A percentile compares a stretch with the other conserved stretches of the same genome.
phyloP scores from a whole-genome alignment of 2,329 filamentous ascomycete species.

The Fusarium pininemorale region DNA sequence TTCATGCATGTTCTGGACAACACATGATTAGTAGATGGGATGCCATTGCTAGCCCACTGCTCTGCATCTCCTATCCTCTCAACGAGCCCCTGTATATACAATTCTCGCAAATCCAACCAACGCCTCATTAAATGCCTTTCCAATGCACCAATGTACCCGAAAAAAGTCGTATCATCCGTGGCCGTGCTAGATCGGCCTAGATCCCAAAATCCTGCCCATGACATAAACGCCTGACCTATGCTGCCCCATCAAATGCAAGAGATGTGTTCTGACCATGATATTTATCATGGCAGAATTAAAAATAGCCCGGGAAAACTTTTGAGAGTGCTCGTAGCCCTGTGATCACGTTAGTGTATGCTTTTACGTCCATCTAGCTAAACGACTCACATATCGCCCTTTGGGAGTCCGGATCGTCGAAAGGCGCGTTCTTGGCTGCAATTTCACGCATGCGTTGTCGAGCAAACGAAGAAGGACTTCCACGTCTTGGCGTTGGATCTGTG shows the following conservation, averaged over 20 bases:
- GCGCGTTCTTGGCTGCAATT: constrained; percentile 54
- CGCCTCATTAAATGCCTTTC: constrained; percentile 34
- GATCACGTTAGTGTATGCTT: constrained; percentile 18
- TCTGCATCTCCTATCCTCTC: neutral
- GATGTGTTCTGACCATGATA: constrained; percentile 16
- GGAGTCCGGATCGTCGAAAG: constrained; percentile 55
- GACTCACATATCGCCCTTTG: constrained; percentile 53
- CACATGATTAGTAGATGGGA: neutral
- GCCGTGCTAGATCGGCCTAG: constrained; percentile 21
- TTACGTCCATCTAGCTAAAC: neutral
- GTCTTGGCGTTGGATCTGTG: constrained; percentile 44
- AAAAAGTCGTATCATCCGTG: constrained; percentile 23
- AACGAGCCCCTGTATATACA: constrained; percentile 1
- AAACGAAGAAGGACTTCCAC: constrained; percentile 55
- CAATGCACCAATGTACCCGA: constrained; percentile 24
- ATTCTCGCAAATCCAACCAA: constrained; percentile 20
- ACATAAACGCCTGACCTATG: constrained; percentile 46
- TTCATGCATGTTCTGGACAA: neutral
- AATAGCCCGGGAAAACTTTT: constrained; percentile 56
- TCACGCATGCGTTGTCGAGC: constrained; percentile 55
- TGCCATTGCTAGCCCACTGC: neutral
- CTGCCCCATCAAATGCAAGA: constrained; percentile 30
- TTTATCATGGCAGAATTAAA: constrained; percentile 26
- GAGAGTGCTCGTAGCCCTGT: constrained; percentile 55
- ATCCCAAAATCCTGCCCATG: constrained; percentile 18